Evolutionary conservation across 2,329 filamentous ascomycete species (phyloP).

Genomic region (Botrytis medusae): DNA sequence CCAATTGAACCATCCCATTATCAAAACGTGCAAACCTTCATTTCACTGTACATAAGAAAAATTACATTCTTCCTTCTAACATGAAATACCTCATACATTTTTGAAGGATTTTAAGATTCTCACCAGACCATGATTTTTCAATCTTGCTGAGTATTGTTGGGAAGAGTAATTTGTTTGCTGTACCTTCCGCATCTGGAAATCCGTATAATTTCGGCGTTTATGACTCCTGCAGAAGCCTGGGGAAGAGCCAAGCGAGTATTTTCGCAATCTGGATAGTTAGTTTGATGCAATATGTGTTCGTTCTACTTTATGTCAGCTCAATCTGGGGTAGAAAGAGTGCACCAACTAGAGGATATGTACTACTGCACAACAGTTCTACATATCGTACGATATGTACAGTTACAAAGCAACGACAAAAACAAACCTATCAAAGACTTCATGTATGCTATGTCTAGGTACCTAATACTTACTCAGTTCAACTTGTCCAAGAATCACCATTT

Average conservation of each 20-base stretch:
- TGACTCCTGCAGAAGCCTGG: background rate
- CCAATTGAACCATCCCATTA: background rate
- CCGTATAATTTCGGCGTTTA: background rate
- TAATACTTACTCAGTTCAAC: background rate
- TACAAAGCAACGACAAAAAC: background rate
- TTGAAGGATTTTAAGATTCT: too few relatives aligned
- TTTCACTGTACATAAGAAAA: background rate
- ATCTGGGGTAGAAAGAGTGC: background rate
- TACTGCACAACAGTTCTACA: background rate
- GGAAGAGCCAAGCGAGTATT: background rate
- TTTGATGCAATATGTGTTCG: background rate
- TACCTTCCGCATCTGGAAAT: background rate
- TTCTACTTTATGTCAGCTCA: background rate
- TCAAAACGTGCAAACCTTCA: background rate
- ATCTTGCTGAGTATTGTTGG: background rate
- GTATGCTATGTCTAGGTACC: background rate
- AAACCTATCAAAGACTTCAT: background rate
- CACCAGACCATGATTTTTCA: background rate
- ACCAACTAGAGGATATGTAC: background rate
- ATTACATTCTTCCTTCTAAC: too few relatives aligned
- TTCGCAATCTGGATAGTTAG: background rate
- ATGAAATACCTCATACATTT: constrained; percentile 5
- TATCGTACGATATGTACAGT: background rate
- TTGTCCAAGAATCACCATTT: background rate
- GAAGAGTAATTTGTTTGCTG: background rate